Conservation (phyloP, 2,329 filamentous ascomycete species). For the Remersonia thermophila region DNA sequence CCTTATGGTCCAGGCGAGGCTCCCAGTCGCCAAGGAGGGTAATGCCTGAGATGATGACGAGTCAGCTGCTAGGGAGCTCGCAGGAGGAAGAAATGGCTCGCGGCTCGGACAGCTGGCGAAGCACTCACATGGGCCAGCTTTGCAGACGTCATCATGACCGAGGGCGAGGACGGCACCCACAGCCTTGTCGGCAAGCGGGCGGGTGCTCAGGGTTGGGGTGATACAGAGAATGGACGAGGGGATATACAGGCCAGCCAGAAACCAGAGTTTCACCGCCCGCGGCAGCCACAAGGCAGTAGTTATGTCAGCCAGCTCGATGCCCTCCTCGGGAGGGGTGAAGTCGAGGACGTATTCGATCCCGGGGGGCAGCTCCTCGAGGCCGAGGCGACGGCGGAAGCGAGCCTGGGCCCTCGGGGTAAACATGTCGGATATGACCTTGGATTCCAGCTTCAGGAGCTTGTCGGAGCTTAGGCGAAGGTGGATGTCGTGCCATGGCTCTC, state of each 20-base stretch:
- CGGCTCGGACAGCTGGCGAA: no score
- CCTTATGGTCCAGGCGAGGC: slow-evolving; percentile 2
- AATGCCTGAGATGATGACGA: slow-evolving; percentile 4
- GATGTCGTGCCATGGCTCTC: slow-evolving; percentile 20
- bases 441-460: slow-evolving; percentile 34
- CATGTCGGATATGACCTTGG: slow-evolving; percentile 33
- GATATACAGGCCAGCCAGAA: slow-evolving; percentile 15
- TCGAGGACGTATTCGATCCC: slow-evolving; percentile 49
- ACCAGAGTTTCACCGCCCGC: slow-evolving; percentile 40
- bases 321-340: slow-evolving; percentile 48
- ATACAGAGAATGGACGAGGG: slow-evolving; percentile 8
- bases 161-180: slow-evolving; percentile 30
- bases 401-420: slow-evolving; percentile 31
- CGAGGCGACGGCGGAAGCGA: slow-evolving; percentile 26
- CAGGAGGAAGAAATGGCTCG: slow-evolving; percentile 2
- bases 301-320: slow-evolving; percentile 41
- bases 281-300: slow-evolving; percentile 27
- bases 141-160: slow-evolving; percentile 33
- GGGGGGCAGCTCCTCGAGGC: slow-evolving; percentile 23
- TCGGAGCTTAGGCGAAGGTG: slow-evolving; percentile 33
- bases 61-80: no score
- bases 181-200: slow-evolving; percentile 16
- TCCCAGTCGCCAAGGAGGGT: slow-evolving; percentile 10
- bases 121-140: slow-evolving; percentile 12
- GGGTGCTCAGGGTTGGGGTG: slow-evolving; percentile 20